Percentiles rank a stretch among this genome's conserved stretches.
Conservation (phyloP, 129 eudicot genomes). For the Tanacetum coccineum region DNA sequence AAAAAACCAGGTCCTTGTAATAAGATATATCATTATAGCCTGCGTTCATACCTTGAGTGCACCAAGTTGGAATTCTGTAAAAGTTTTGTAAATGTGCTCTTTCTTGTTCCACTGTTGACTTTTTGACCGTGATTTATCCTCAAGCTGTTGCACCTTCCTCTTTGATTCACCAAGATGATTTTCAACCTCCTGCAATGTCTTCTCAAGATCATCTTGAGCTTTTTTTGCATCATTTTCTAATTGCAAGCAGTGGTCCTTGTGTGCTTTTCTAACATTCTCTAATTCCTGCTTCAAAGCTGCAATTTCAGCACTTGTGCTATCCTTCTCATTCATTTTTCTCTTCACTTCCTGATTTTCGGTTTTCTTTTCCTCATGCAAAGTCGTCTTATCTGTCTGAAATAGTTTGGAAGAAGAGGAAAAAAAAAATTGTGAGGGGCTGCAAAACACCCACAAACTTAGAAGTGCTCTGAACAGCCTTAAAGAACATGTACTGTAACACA, state of each 20-base stretch:
- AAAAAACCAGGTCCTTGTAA: neutral
- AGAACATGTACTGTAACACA: neutral
- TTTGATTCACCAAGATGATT: constrained; percentile 47
- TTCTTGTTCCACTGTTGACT: constrained; percentile 56
- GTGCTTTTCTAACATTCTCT: constrained; percentile 41
- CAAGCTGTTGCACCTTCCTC: constrained; percentile 51
- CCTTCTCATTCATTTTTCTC: constrained; percentile 39
- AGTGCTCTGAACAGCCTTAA: neutral
- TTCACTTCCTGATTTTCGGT: constrained; percentile 42
- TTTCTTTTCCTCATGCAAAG: constrained; percentile 43
- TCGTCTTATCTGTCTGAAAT: constrained; percentile 47
- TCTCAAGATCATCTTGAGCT: constrained; percentile 54
- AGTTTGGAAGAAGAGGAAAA: neutral
- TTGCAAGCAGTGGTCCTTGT: constrained; percentile 38
- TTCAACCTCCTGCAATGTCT: constrained; percentile 41
- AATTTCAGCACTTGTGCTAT: constrained; percentile 37
- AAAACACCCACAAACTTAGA: neutral
- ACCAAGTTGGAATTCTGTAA: constrained; percentile 67
- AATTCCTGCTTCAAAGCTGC: constrained; percentile 48
- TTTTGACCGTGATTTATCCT: constrained; percentile 46
- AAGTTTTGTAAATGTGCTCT: constrained; percentile 52
- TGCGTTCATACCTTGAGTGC: constrained; percentile 46
- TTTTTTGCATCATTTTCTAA: constrained; percentile 41
- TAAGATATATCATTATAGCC: constrained; percentile 15
- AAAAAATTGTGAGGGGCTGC: neutral